phyloP scores from a whole-genome alignment of 495 filamentous ascomycete genomes.

The Neurospora sp. region DNA sequence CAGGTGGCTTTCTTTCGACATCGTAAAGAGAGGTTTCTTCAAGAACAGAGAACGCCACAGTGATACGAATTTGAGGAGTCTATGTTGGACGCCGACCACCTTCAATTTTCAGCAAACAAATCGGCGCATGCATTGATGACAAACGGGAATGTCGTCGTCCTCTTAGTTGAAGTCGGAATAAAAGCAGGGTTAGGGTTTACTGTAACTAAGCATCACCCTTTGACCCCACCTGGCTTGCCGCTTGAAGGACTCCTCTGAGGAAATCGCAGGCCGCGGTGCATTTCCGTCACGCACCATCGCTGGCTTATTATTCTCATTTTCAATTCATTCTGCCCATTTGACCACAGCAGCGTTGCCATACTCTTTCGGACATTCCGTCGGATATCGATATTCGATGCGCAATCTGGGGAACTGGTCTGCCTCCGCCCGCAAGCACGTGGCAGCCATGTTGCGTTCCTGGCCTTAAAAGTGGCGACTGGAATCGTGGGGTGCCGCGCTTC shows the following conservation, averaged over 20 bases:
- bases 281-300: neutral
- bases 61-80: neutral
- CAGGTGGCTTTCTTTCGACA: slow-evolving; percentile 31
- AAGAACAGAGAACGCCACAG: neutral
- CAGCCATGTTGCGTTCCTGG: neutral
- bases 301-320: neutral
- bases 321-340: neutral
- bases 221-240: neutral
- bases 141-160: neutral
- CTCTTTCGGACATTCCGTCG: neutral
- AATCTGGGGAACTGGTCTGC: neutral
- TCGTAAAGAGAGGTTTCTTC: neutral
- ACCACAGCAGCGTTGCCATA: neutral
- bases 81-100: neutral
- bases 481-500: neutral
- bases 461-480: neutral
- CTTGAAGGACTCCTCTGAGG: neutral
- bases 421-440: neutral
- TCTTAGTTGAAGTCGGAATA: neutral
- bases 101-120: neutral
- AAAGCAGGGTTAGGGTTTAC: neutral
- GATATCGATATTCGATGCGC: neutral
- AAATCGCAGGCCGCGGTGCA: neutral
- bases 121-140: neutral
- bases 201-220: neutral